Conservation (phyloP, 129 eudicot genomes). For the Ambrosia trifida region DNA sequence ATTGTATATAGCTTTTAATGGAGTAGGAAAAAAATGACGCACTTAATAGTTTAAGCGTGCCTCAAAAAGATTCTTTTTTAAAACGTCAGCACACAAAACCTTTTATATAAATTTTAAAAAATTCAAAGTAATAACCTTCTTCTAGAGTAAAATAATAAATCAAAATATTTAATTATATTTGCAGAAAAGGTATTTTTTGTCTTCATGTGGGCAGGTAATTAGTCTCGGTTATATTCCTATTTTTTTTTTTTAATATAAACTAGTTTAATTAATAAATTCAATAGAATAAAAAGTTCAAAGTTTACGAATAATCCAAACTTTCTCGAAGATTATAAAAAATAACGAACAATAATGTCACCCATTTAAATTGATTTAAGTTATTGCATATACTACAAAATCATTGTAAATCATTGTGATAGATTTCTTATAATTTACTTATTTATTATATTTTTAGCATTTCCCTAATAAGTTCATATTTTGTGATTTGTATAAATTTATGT, state of each 20-base stretch:
- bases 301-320: constrained; percentile 14
- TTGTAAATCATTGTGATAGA: background rate
- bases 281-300: background rate
- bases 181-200: constrained; percentile 24
- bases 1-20: constrained; percentile 17
- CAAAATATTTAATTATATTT: background rate
- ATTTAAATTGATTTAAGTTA: background rate
- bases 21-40: constrained; percentile 22
- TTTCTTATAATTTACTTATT: background rate
- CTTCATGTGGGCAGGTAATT: constrained; percentile 26
- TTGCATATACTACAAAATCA: background rate
- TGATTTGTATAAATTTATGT: too few species aligned
- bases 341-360: background rate
- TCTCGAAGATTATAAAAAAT: background rate
- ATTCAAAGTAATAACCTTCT: background rate
- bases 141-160: background rate
- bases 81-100: constrained; percentile 7
- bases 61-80: constrained; percentile 19
- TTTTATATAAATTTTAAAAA: background rate
- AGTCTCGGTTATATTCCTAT: constrained; percentile 25
- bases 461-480: too few species aligned
- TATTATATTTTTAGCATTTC: too few species aligned
- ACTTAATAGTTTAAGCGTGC: constrained; percentile 29
- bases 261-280: constrained; percentile 18
- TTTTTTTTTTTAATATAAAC: constrained; percentile 8